Conservation (phyloP, 129 eudicot species). For the Chrysanthemum makinoi region DNA sequence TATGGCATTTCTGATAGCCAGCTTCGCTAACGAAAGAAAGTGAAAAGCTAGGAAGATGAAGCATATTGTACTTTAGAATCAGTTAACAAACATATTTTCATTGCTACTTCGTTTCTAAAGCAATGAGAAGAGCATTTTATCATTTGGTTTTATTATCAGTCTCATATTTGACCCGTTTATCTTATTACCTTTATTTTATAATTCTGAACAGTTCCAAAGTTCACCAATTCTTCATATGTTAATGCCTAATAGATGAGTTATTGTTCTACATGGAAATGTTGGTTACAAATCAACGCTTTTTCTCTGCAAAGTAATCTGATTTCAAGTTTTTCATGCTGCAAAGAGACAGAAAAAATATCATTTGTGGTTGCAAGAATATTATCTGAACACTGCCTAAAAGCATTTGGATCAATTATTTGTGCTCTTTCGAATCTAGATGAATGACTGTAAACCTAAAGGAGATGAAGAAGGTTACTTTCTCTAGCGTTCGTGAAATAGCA, state of each 20-base stretch:
- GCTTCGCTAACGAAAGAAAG: conserved; percentile 19
- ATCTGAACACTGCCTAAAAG: background rate
- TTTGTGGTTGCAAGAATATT: conserved; percentile 3
- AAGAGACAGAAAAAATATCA: background rate
- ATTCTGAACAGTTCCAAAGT: background rate
- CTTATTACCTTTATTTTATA: background rate
- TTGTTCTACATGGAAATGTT: background rate
- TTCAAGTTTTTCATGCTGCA: background rate
- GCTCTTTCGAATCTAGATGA: background rate
- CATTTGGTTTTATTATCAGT: conserved; percentile 19
- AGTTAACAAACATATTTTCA: conserved; percentile 11
- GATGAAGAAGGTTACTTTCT: background rate
- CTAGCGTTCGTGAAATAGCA: background rate
- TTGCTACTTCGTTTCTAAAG: conserved; percentile 22
- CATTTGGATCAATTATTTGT: background rate
- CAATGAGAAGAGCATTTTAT: conserved; percentile 26
- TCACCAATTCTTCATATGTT: no score
- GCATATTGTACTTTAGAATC: conserved; percentile 31
- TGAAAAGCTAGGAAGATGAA: conserved; percentile 20
- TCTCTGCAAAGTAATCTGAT: background rate
- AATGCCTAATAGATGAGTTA: background rate
- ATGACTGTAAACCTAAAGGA: background rate
- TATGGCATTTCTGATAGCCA: conserved; percentile 22
- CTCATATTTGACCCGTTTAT: background rate
- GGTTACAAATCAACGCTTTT: background rate